phyloP scores from a whole-genome alignment of 768 basidiomycete species.

The Suillus paluster region DNA sequence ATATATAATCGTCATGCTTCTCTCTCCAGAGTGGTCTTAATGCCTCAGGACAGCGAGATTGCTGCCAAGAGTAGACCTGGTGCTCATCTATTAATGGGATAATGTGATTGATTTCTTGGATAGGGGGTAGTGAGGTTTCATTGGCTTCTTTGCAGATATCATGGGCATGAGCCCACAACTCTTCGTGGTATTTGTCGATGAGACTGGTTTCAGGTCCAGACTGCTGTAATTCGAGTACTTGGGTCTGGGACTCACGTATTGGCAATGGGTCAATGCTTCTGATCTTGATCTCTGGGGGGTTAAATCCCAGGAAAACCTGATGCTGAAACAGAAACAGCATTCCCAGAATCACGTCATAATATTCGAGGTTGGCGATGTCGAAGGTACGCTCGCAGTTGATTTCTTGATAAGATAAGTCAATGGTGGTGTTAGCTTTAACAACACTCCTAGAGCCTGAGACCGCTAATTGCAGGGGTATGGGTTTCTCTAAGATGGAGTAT shows the following conservation, averaged over 20 bases:
- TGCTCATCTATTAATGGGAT: slow-evolving; percentile 42
- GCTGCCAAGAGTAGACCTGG: no score
- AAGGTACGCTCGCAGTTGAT: no score
- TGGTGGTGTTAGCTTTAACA: no score
- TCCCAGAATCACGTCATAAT: no score
- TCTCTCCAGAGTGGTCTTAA: slow-evolving; percentile 25
- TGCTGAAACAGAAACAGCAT: no score
- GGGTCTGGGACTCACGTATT: slow-evolving; percentile 18
- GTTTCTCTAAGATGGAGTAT: slow-evolving; percentile 22
- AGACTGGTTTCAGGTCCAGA: slow-evolving; percentile 2
- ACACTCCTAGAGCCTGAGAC: slow-evolving; percentile 35
- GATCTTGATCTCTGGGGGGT: no score
- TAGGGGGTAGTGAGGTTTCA: neutral
- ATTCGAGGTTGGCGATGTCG: no score
- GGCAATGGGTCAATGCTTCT: slow-evolving; percentile 16
- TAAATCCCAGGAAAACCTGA: no score
- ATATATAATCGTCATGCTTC: slow-evolving; percentile 36
- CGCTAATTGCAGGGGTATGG: slow-evolving; percentile 35
- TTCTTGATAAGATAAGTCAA: no score
- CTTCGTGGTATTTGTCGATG: no score
- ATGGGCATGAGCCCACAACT: slow-evolving; percentile 12
- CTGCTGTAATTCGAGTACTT: neutral
- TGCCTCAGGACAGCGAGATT: slow-evolving; percentile 40
- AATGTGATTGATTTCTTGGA: slow-evolving; percentile 37
- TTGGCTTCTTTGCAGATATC: slow-evolving; percentile 1